Conservation (phyloP, 345 rosid species). For the Combretum micranthum region DNA sequence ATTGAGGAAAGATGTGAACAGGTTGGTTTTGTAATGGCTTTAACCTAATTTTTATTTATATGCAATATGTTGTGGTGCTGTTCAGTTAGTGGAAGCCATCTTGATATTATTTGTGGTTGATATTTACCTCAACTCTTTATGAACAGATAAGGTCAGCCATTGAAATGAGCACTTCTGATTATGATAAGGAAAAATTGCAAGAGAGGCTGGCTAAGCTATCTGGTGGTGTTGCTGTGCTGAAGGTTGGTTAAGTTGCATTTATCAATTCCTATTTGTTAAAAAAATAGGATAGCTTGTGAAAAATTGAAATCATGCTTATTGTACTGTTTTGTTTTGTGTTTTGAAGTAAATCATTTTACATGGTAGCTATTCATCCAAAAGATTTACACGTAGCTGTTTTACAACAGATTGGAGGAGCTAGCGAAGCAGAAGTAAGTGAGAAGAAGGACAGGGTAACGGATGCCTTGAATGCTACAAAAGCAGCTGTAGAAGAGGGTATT, state of each 20-base stretch:
- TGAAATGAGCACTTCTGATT: slow-evolving; percentile 82
- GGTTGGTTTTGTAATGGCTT: slow-evolving; percentile 28
- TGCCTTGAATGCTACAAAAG: slow-evolving; percentile 96
- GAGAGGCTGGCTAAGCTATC: slow-evolving; percentile 94
- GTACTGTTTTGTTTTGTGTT: neutral
- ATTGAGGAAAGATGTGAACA: slow-evolving; percentile 88
- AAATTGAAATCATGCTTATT: neutral
- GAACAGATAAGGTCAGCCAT: slow-evolving; percentile 68
- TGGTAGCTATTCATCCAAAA: no score
- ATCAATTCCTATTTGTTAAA: neutral
- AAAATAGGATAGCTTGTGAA: neutral
- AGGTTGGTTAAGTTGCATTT: slow-evolving; percentile 37
- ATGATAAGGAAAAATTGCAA: slow-evolving; percentile 90
- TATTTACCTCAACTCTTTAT: neutral
- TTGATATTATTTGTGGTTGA: neutral
- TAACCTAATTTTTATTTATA: slow-evolving; percentile 1
- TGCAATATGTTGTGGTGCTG: no score
- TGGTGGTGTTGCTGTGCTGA: slow-evolving; percentile 93
- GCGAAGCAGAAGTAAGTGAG: slow-evolving; percentile 88
- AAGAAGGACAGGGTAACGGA: slow-evolving; percentile 95
- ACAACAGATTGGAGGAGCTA: slow-evolving; percentile 95
- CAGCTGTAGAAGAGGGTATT: slow-evolving; percentile 99
- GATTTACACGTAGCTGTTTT: no score
- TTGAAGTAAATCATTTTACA: neutral
- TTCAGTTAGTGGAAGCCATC: no score